Conservation (phyloP, 164 flowering plant genomes). For the Litsea cubeba region DNA sequence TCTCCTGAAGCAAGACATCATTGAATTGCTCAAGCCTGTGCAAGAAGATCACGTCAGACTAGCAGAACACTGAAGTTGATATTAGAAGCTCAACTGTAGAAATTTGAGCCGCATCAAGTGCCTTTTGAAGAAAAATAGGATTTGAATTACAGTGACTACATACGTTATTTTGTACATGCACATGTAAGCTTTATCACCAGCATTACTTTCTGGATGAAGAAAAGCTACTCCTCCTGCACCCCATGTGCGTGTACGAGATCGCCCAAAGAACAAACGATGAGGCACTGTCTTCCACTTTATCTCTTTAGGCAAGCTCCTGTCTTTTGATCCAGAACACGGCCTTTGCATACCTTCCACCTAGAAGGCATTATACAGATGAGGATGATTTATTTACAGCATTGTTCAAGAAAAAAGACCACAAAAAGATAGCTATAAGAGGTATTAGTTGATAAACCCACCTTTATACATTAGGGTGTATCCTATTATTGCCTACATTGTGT, state of each 20-base stretch:
- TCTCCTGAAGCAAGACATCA: conserved; percentile 84
- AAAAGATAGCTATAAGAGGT: not conserved
- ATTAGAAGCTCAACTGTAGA: not conserved
- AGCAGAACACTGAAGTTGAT: not conserved
- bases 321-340: conserved; percentile 68
- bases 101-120: not conserved
- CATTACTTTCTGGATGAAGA: conserved; percentile 57
- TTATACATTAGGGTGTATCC: not conserved
- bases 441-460: not conserved
- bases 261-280: conserved; percentile 80
- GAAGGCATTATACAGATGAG: not conserved
- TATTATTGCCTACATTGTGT: not conserved
- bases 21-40: conserved; percentile 98
- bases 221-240: conserved; percentile 96
- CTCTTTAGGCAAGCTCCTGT: conserved; percentile 71
- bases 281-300: conserved; percentile 62
- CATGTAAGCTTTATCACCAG: conserved; percentile 41
- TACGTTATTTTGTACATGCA: conserved; percentile 88
- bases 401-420: not conserved
- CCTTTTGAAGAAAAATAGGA: not conserved
- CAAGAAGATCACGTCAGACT: conserved; percentile 5
- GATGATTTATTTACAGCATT: not conserved
- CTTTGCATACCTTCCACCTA: conserved; percentile 84
- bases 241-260: conserved; percentile 58
- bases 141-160: conserved; percentile 14